phyloP scores from a whole-genome alignment of 179 eudicot genomes.

The Camellia oleifera region DNA sequence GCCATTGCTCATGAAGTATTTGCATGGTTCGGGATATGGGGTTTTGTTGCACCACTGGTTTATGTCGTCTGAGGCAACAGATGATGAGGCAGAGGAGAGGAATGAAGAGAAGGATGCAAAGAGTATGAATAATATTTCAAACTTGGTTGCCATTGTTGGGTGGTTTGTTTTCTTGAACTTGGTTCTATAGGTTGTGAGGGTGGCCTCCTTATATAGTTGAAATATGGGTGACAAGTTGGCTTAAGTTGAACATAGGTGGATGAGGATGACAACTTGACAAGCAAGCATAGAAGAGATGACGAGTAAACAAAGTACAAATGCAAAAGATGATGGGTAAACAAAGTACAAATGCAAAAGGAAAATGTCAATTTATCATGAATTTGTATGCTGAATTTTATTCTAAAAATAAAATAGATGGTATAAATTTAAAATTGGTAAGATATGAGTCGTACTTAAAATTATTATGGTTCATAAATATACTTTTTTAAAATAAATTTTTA shows the following conservation, averaged over 20 bases:
- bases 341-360: not conserved
- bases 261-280: not conserved
- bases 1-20: slow-evolving; percentile 43
- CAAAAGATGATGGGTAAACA: too few species aligned
- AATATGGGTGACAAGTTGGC: not conserved
- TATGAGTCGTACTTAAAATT: too few species aligned
- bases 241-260: not conserved
- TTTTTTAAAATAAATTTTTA: too few species aligned
- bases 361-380: too few species aligned
- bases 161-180: not conserved
- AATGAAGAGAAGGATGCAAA: slow-evolving; percentile 17
- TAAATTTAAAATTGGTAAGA: too few species aligned
- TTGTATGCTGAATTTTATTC: too few species aligned
- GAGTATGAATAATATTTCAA: not conserved
- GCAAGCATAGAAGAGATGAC: not conserved
- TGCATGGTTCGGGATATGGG: slow-evolving; percentile 67
- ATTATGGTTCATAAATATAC: too few species aligned
- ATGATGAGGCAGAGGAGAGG: not conserved
- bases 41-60: slow-evolving; percentile 68
- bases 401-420: too few species aligned
- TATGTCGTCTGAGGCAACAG: slow-evolving; percentile 17
- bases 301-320: not conserved
- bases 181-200: not conserved
- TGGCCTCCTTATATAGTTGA: not conserved
- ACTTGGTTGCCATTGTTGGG: slow-evolving; percentile 17